Percentiles rank a stretch among this genome's conserved stretches.
Conservation (phyloP, 2,329 filamentous ascomycete species). For the Aspergillus tamarii region DNA sequence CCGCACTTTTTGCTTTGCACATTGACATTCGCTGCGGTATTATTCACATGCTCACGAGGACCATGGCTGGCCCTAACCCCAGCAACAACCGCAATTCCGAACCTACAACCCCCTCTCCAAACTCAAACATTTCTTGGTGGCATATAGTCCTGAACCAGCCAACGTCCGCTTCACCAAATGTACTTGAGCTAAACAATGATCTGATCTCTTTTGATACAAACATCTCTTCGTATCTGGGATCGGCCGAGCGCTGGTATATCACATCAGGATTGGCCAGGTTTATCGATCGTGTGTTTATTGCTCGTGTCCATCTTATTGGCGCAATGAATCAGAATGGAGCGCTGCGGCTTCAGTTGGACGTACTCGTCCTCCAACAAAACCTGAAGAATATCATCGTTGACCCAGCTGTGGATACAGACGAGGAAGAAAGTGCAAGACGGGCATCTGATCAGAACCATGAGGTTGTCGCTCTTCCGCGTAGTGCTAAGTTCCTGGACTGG, state of each 20-base stretch:
- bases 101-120: constrained; percentile 57
- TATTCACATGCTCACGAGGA: constrained; percentile 72
- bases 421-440: constrained; percentile 8
- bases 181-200: constrained; percentile 81
- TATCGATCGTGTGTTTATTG: constrained; percentile 77
- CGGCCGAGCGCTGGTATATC: constrained; percentile 73
- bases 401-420: constrained; percentile 20
- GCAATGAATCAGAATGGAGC: constrained; percentile 85
- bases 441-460: constrained; percentile 30
- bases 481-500: constrained; percentile 52
- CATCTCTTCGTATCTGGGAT: constrained; percentile 70
- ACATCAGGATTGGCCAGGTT: constrained; percentile 75
- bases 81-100: constrained; percentile 36
- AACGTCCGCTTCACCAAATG: constrained; percentile 59
- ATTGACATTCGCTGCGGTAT: constrained; percentile 86
- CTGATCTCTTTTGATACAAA: constrained; percentile 88
- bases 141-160: constrained; percentile 47
- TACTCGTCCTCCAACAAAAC: constrained; percentile 93
- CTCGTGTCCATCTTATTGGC: constrained; percentile 70
- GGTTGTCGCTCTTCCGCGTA: constrained; percentile 46
- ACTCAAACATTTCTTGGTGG: constrained; percentile 70
- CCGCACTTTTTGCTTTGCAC: constrained; percentile 81
- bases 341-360: constrained; percentile 88
- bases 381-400: constrained; percentile 80
- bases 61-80: constrained; percentile 61